Evolutionary conservation across 2,329 filamentous ascomycete species (phyloP).

Genomic region (Hysterium pulicare): DNA sequence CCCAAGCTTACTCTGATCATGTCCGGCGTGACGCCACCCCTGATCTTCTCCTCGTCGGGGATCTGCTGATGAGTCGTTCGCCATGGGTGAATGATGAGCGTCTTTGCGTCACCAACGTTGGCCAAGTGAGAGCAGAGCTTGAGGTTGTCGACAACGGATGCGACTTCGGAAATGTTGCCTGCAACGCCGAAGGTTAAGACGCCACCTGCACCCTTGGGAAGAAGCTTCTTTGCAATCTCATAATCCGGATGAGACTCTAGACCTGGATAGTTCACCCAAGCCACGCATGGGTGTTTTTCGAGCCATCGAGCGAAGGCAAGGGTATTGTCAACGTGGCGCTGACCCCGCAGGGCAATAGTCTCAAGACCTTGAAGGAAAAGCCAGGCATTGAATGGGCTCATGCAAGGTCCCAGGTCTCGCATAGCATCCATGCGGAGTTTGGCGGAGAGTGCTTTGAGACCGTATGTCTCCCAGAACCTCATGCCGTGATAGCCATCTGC

Average conservation of each 20-base stretch:
- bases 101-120: constrained; percentile 30
- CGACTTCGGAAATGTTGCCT: constrained; percentile 19
- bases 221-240: constrained; percentile 14
- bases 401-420: constrained; percentile 20
- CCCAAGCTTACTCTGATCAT: constrained; percentile 18
- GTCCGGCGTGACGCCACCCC: constrained; percentile 18
- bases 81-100: constrained; percentile 25
- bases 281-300: constrained; percentile 17
- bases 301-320: constrained; percentile 21
- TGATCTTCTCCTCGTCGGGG: constrained; percentile 21
- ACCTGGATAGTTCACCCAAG: constrained; percentile 27
- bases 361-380: constrained; percentile 22
- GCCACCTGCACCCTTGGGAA: constrained; percentile 20
- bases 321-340: constrained; percentile 21
- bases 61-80: constrained; percentile 24
- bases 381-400: constrained; percentile 21
- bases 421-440: constrained; percentile 23
- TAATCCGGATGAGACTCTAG: constrained; percentile 19
- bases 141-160: constrained; percentile 20
- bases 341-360: constrained; percentile 19
- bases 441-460: constrained; percentile 14
- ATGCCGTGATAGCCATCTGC: constrained; percentile 23
- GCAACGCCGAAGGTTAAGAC: constrained; percentile 24
- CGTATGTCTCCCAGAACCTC: constrained; percentile 24
- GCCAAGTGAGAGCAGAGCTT: constrained; percentile 21